These are phyloP conservation scores for Tuber melanosporum DNA, from an alignment of 495 filamentous ascomycete species.

Conservation along the genomic window DNA sequence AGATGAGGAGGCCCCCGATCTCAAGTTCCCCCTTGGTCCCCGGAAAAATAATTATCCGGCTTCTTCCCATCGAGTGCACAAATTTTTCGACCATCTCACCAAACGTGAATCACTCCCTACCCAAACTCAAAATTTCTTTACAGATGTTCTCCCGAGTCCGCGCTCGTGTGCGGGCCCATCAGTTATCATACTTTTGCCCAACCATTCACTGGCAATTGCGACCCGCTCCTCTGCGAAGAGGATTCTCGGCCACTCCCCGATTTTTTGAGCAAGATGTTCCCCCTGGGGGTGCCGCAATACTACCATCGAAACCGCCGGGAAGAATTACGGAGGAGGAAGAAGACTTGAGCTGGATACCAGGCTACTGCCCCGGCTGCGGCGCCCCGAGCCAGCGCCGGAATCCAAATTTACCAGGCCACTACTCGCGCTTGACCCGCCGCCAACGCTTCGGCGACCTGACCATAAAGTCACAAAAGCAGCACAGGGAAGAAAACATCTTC, in stretches of 20 bases:
- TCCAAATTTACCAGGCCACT: constrained; percentile 71
- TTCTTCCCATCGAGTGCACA: constrained; percentile 6
- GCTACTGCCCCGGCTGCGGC: constrained; percentile 79
- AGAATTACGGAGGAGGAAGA: constrained; percentile 43
- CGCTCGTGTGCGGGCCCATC: constrained; percentile 9
- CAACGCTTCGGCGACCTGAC: constrained; percentile 45
- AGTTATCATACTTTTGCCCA: background rate
- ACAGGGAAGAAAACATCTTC: constrained; percentile 43
- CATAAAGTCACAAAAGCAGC: constrained; percentile 27
- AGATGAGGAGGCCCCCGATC: background rate
- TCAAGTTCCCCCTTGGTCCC: background rate
- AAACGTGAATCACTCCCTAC: background rate
- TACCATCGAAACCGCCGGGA: background rate
- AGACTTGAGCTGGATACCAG: constrained; percentile 47
- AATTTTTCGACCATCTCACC: background rate
- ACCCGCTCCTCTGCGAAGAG: background rate
- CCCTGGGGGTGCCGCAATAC: background rate
- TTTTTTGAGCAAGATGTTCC: background rate
- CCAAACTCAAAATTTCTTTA: background rate
- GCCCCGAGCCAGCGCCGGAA: constrained; percentile 68
- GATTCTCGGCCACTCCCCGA: constrained; percentile 2
- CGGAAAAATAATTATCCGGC: constrained; percentile 32
- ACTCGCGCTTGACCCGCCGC: constrained; percentile 53
- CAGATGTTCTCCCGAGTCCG: constrained; percentile 24
- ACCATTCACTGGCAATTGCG: background rate